Base-by-base conservation (phyloP, 2,329 filamentous ascomycete species). In the Aquanectria penicillioides region DNA sequence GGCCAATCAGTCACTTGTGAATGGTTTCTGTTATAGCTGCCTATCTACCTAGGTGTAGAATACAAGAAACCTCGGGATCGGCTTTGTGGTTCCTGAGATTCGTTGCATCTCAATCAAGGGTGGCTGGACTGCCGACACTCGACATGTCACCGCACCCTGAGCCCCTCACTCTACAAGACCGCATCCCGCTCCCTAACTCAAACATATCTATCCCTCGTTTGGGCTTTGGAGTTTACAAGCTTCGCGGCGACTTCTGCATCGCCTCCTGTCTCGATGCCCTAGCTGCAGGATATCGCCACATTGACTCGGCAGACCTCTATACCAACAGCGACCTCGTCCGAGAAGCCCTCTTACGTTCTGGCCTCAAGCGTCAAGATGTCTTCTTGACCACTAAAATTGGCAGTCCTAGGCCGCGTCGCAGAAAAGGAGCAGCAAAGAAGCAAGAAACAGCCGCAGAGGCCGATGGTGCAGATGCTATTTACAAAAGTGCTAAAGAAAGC, bases 351-450 rank as follows among this genome's bases (percentile, higher is more conserved):
- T 77, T 77, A 20, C 71, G 83, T 54, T 87, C 84, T 3, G 80
- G 80, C 0, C 62, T 92, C 6, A 75, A 80, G 5, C 83, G 87
- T 26, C 75, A 80, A 13, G 81, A 90, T 8, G 68, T 93, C 44
- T 93, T 89, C 72, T 74, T 92, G 33, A 92, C 90, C 0, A 89
- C 87, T 57, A 93, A 93, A 76, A 86, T 92, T 54, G 76, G 89
- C 25, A 78, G 74, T 23, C 78, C 77, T 2, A 80, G 80, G 4
- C 38, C 43, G 9, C 48, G 29, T 5, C 34, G 36, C 10, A 47
- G 47, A n/a, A 52, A 38, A 15, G 10, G 4, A 11, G 8, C 2
- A 1, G 17, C 5, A 6, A 31, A 15, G 3, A 22, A n/a, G 5
- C 15, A 29, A 13, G 8, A 7, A 12, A 6, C 18, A 6, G 10